phyloP scores from a whole-genome alignment of 139 green algal species.

The Auxenochlorella pyrenoidosa region DNA sequence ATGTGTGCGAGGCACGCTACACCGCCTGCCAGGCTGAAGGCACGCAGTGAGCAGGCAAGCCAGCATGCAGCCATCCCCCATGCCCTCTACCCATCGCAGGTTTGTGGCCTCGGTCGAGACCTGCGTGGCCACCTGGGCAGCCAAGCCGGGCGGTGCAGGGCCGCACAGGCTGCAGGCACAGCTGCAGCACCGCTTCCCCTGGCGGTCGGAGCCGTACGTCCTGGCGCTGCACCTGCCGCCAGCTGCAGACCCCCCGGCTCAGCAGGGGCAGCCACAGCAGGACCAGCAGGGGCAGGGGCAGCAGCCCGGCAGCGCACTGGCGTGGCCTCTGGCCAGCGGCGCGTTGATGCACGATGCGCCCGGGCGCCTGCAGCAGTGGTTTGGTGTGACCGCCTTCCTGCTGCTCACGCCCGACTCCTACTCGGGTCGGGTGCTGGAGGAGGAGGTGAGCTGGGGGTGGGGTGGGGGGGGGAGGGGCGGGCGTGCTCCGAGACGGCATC shows the following conservation, averaged over 20 bases:
- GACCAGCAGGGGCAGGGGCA: slow-evolving; percentile 7
- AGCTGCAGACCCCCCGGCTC: not conserved
- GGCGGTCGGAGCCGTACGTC: slow-evolving; percentile 63
- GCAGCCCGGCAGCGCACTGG: not conserved
- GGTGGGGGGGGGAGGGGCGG: no score
- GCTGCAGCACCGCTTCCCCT: slow-evolving; percentile 63
- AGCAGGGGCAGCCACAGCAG: slow-evolving; percentile 18
- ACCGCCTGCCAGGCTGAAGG: not conserved
- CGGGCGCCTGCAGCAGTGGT: slow-evolving; percentile 83
- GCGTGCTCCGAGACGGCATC: no score
- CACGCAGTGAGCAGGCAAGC: not conserved
- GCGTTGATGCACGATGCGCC: slow-evolving; percentile 9
- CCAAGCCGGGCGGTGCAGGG: slow-evolving; percentile 10
- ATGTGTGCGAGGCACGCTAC: no score
- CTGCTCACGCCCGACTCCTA: slow-evolving; percentile 75
- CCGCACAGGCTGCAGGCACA: slow-evolving; percentile 26
- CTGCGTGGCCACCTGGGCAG: slow-evolving; percentile 12
- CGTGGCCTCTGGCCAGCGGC: not conserved
- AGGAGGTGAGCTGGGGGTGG: slow-evolving; percentile 20
- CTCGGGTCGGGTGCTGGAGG: slow-evolving; percentile 72
- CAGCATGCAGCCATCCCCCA: not conserved
- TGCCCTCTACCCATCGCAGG: slow-evolving; percentile 5
- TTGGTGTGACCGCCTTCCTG: slow-evolving; percentile 69
- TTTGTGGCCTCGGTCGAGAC: slow-evolving; percentile 42
- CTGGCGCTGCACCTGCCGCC: slow-evolving; percentile 67